Base-by-base conservation (phyloP, 106 monocot species). In the Agapanthus africanus region DNA sequence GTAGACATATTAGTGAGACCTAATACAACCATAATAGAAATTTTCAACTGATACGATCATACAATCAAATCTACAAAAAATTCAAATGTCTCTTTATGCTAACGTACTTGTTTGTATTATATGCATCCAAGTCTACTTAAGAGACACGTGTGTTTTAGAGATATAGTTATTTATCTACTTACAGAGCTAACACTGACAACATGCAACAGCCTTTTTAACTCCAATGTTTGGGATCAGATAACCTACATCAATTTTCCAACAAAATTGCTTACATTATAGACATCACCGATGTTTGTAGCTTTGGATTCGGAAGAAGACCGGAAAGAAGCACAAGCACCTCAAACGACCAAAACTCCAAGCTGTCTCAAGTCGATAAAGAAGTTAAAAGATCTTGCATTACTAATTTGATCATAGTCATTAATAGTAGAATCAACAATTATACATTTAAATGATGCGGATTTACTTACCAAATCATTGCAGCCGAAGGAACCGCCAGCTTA, bases 401-500 rank as follows among this genome's bases (percentile, higher is more conserved):
- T 9, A n/a, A 56, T 1, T 16, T 16, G 54, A 56, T 16, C 16
- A 21, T 21, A 56, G 5, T 22, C 8, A 22, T 21, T 4, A 4
- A 39, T 3, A 36, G 2, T 1, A 27, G 35, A 63, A 36, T 56
- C 8, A 7, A 56, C 23, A 63, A 63, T 36, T 35, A 36, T 9
- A 37, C 11, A 6, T 19, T 7, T 64, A 38, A 38, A 15, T 5
- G 31, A 22, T 4, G 21, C 5, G 1, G 4, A 22, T 22, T 35
- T 9, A 6, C 71, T n/a, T 60, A 72, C 71, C 42, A 61, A 34
- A 72, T 46, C 71, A 72, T 62, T 9, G 67, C 76, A 64, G 54
- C 76, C 37, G 37, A 76, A 64, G 14, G 83, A 73, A 42, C 19
- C 0, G 83, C 79, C 4, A 84, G 69, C 65, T 64, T 76, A 22